Evolutionary conservation across 768 basidiomycete genomes (phyloP).

Genomic region (Nidularia sp.): DNA sequence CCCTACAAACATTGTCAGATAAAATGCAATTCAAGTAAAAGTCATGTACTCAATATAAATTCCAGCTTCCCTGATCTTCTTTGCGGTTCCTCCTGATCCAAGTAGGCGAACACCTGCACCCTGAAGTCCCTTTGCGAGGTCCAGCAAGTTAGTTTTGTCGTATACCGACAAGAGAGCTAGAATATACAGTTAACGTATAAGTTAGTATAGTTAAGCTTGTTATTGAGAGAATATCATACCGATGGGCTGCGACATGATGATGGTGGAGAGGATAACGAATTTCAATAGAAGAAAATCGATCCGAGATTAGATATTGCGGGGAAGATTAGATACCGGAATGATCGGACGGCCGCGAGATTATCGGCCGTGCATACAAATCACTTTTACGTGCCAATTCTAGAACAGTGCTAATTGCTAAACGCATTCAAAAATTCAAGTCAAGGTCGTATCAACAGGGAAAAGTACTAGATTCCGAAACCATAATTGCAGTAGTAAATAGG

Average conservation of each 20-base stretch:
- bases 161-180: constrained; percentile 92
- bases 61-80: constrained; percentile 92
- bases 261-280: neutral
- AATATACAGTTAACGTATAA: neutral
- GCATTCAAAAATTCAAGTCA: too few relatives aligned
- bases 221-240: constrained; percentile 9
- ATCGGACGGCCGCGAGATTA: too few relatives aligned
- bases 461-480: too few relatives aligned
- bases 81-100: constrained; percentile 96
- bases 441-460: too few relatives aligned
- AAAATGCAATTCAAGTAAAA: neutral
- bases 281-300: too few relatives aligned
- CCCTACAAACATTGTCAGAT: constrained; percentile 42
- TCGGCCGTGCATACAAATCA: too few relatives aligned
- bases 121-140: constrained; percentile 83
- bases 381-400: too few relatives aligned
- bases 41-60: constrained; percentile 80
- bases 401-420: too few relatives aligned
- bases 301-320: too few relatives aligned
- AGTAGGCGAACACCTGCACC: constrained; percentile 81
- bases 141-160: constrained; percentile 88
- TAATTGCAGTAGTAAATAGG: too few relatives aligned
- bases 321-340: too few relatives aligned
- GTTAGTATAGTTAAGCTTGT: neutral
- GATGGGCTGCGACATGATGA: constrained; percentile 23